phyloP scores from a whole-genome alignment of 495 filamentous ascomycete species.

The Hypoxylon cercidicola region DNA sequence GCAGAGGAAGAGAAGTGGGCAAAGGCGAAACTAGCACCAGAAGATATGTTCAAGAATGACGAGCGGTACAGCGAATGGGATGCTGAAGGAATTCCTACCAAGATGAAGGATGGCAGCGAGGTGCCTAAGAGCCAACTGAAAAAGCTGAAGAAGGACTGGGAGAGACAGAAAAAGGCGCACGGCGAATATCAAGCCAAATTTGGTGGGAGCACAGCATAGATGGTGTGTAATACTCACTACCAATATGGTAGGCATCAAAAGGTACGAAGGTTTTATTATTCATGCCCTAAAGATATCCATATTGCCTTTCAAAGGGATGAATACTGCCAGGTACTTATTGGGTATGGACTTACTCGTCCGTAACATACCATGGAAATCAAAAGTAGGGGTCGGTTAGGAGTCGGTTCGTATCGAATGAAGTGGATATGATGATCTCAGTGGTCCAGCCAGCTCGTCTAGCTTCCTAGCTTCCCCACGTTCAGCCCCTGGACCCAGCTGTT shows the following conservation, averaged over 20 bases:
- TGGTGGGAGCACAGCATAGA: constrained; percentile 43
- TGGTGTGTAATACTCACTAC: neutral
- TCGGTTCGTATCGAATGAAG: neutral
- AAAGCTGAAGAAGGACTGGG: constrained; percentile 92
- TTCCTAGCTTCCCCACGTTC: constrained; percentile 30
- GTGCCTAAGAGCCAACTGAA: constrained; percentile 82
- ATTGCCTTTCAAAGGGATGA: too few relatives aligned
- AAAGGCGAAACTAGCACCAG: constrained; percentile 74
- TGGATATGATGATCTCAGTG: constrained; percentile 11
- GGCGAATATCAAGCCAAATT: constrained; percentile 67
- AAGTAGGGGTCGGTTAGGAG: too few relatives aligned
- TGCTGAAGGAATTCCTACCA: constrained; percentile 82
- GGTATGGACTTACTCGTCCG: neutral
- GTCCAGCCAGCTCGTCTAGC: neutral
- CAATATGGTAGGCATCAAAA: constrained; percentile 6
- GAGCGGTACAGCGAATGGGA: constrained; percentile 85
- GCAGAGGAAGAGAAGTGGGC: constrained; percentile 66
- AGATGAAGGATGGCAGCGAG: constrained; percentile 78
- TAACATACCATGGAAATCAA: neutral
- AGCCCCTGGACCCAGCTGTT: constrained; percentile 25
- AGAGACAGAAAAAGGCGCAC: constrained; percentile 88
- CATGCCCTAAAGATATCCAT: neutral
- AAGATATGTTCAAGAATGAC: constrained; percentile 77
- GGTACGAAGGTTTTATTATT: constrained; percentile 31
- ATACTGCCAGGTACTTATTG: neutral